Evolutionary conservation across 306 rosid genomes (phyloP), one percentile per base, ranked within the genome.

Genomic region (Castanopsis chinensis): DNA sequence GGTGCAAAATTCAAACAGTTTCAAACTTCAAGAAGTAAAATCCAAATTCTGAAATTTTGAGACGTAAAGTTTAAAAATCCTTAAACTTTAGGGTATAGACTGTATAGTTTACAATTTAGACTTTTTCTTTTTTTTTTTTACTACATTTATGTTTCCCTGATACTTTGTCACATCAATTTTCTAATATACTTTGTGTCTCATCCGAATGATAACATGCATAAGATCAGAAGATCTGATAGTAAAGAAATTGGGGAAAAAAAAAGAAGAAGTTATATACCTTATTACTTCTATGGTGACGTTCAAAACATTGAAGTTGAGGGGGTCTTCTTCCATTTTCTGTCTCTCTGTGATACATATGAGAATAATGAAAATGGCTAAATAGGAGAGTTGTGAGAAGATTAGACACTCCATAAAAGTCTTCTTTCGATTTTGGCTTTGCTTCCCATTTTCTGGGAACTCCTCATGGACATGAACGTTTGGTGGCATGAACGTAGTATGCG

Each of bases 311-410:
- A 92, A 92, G 78, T 92, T 94, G 79, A 94, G 87, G 2, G 94
- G 94, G 56, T 92, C 98, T 12, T 90, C 83, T 74, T 72, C 91
- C 52, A 94, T 51, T 83, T 86, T 86, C 52, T 85, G 27, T 23
- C 85, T 87, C 72, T 94, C 97, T 0, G 92, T 88, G 71, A 92
- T 81, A 70, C 94, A 94, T 13, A 94, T 75, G 18, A 92, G 77
- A 76, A 88, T 86, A 18, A 91, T 79, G 83, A 91, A 92, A 43
- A 91, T 81, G 33, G 72, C 85, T 55, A 94, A 15, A 61, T 86
- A 90, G 4, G 97, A 85, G 52, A 94, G 89, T 3, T 87, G 89
- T 54, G 98, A 92, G 54, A 92, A 79, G 20, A 79, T 10, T 56
- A 87, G 57, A 68, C 58, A 35, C 23, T 88, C 88, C 89, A 84